Conservation (phyloP, 768 basidiomycete species). For the Hypholoma sublateritium region DNA sequence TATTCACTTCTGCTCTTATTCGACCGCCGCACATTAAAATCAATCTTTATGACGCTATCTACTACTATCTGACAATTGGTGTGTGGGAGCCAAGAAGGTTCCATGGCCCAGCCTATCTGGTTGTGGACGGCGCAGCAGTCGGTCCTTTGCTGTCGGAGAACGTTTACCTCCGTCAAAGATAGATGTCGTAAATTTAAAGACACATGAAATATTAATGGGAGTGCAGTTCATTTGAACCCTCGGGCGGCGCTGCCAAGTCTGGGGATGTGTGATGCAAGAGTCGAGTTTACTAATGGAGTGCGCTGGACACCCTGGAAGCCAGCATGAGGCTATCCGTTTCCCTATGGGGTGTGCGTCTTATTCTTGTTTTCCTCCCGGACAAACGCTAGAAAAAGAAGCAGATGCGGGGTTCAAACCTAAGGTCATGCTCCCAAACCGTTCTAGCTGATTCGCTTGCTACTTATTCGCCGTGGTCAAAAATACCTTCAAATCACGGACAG, state of each 20-base stretch:
- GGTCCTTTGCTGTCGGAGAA: constrained; percentile 23
- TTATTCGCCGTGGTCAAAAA: not conserved
- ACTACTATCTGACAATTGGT: not conserved
- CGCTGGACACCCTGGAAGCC: no score
- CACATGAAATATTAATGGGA: constrained; percentile 1
- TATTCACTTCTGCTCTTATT: no score
- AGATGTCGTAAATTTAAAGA: not conserved
- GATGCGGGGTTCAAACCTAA: constrained; percentile 2
- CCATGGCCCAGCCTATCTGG: not conserved
- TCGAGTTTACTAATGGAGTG: no score
- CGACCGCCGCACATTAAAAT: no score
- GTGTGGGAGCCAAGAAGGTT: constrained; percentile 13
- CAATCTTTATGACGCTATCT: no score
- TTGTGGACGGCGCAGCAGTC: not conserved
- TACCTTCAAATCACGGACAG: not conserved
- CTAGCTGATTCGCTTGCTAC: not conserved
- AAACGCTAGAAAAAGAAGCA: constrained; percentile 1
- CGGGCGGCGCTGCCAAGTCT: no score
- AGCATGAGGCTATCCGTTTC: no score
- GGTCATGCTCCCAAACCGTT: not conserved
- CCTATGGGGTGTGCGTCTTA: no score
- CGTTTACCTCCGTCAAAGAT: constrained; percentile 1
- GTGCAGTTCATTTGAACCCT: not conserved
- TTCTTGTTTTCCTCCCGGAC: not conserved
- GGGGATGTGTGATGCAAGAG: no score